Evolutionary conservation across 1,139 yeast genomes (phyloP).

Genomic region (Yamadazyma epiphylla): DNA sequence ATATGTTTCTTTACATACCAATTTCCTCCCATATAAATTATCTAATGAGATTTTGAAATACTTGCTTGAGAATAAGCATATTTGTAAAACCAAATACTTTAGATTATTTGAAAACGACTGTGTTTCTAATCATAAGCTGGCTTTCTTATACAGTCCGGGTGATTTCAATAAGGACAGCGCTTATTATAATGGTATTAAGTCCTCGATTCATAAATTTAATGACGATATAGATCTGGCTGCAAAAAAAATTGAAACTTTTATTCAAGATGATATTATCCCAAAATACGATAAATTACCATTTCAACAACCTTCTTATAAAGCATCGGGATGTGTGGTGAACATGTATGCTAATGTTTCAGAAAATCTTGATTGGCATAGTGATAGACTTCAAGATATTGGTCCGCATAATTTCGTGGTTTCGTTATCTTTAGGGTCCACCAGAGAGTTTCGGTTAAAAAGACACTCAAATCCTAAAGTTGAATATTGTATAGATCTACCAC

Average conservation of each 20-base stretch:
- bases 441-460: conserved; percentile 57
- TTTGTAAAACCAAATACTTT: conserved; percentile 42
- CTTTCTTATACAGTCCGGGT: conserved; percentile 24
- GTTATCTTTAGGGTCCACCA: conserved; percentile 60
- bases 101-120: conserved; percentile 60
- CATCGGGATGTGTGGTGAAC: conserved; percentile 54
- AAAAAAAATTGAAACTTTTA: conserved; percentile 35
- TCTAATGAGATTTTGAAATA: conserved; percentile 41
- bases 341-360: conserved; percentile 45
- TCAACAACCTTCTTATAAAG: conserved; percentile 36
- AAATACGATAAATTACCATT: conserved; percentile 23
- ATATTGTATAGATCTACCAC: conserved; percentile 56
- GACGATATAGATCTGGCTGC: conserved; percentile 35
- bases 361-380: conserved; percentile 71
- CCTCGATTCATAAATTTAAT: conserved; percentile 5
- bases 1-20: conserved; percentile 46
- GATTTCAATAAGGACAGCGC: conserved; percentile 27
- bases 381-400: conserved; percentile 64
- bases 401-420: conserved; percentile 67
- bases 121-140: conserved; percentile 48
- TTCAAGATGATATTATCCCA: conserved; percentile 32
- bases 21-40: conserved; percentile 48
- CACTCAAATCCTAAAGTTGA: conserved; percentile 26
- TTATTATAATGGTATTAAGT: conserved; percentile 10
- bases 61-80: conserved; percentile 34